These are phyloP conservation scores for Globisporangium recalcitrans DNA, from an alignment of 352 stramenopile species.

Conservation along the genomic window DNA sequence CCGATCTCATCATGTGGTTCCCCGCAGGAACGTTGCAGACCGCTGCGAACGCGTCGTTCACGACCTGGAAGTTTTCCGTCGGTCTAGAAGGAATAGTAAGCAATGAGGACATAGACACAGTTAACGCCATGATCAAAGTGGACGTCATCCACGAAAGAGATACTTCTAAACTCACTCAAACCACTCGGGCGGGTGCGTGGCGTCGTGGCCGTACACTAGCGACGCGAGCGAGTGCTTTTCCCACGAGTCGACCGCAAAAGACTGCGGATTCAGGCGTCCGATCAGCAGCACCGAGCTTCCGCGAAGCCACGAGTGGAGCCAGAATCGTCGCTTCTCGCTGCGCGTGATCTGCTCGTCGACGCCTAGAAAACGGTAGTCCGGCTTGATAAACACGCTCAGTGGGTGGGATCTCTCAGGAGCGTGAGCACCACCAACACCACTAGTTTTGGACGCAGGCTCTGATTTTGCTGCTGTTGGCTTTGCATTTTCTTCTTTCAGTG, in stretches of 20 bases:
- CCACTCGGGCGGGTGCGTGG: constrained; percentile 25
- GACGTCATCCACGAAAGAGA: not conserved
- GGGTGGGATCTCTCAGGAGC: constrained; percentile 14
- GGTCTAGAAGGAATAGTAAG: constrained; percentile 18
- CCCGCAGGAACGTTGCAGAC: constrained; percentile 28
- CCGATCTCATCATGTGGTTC: constrained; percentile 32
- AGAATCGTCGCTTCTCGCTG: constrained; percentile 57
- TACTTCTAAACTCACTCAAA: constrained; percentile 46
- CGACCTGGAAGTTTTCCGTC: constrained; percentile 29
- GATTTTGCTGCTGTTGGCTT: not conserved
- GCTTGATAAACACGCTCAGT: constrained; percentile 68
- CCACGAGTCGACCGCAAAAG: constrained; percentile 32
- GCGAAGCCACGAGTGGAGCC: constrained; percentile 77
- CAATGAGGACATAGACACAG: not conserved
- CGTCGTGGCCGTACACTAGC: constrained; percentile 37
- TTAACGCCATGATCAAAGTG: not conserved
- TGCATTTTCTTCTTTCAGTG: not conserved
- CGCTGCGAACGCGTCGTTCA: constrained; percentile 27
- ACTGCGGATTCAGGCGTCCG: constrained; percentile 34
- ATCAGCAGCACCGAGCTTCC: constrained; percentile 53
- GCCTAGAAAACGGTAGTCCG: constrained; percentile 49
- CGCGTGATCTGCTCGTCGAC: constrained; percentile 53
- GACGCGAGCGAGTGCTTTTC: constrained; percentile 39
- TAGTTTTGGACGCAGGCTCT: not conserved
- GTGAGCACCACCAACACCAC: not conserved